Percentiles rank a stretch among this genome's conserved stretches.
phyloP scores from a whole-genome alignment of 2,329 filamentous ascomycete species.

The Talaromyces verruculosus region DNA sequence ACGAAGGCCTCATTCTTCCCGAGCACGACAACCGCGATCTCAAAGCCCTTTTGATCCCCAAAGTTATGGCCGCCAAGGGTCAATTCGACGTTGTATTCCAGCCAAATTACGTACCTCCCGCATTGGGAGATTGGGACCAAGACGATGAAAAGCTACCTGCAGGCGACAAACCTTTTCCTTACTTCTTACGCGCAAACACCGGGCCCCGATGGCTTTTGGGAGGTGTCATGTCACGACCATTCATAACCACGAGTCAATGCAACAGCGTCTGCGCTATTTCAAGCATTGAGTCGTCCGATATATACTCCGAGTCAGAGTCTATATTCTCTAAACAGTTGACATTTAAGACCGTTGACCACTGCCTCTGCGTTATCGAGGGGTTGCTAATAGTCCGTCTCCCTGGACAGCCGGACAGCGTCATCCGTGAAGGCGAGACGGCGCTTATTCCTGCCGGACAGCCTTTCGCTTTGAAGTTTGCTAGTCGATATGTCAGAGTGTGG shows the following conservation, averaged over 20 bases:
- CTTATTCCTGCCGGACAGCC: background rate
- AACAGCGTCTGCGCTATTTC: conserved; percentile 55
- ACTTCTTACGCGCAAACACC: conserved; percentile 54
- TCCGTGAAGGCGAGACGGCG: background rate
- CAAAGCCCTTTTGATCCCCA: conserved; percentile 53
- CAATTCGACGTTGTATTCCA: conserved; percentile 58
- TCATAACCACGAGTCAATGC: conserved; percentile 52
- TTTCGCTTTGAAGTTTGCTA: conserved; percentile 43
- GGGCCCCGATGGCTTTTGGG: conserved; percentile 51
- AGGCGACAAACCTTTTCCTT: conserved; percentile 47
- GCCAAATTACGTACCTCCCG: conserved; percentile 43
- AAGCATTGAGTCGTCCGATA: conserved; percentile 46
- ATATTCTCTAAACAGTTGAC: background rate
- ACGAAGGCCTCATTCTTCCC: conserved; percentile 52
- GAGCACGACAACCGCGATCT: conserved; percentile 55
- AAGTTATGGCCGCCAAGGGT: conserved; percentile 57
- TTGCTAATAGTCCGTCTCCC: background rate
- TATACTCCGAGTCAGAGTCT: conserved; percentile 49
- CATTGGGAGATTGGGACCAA: conserved; percentile 17
- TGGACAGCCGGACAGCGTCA: background rate
- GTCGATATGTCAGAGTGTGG: conserved; percentile 50
- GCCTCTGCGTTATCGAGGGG: background rate
- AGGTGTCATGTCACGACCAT: conserved; percentile 50
- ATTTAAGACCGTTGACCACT: background rate
- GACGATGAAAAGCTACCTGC: conserved; percentile 14